A percentile compares a stretch with the other conserved stretches of the same genome.
These are phyloP conservation scores for Dictyostelium purpureum DNA, from an alignment of 78 protist species.

Conservation along the genomic window DNA sequence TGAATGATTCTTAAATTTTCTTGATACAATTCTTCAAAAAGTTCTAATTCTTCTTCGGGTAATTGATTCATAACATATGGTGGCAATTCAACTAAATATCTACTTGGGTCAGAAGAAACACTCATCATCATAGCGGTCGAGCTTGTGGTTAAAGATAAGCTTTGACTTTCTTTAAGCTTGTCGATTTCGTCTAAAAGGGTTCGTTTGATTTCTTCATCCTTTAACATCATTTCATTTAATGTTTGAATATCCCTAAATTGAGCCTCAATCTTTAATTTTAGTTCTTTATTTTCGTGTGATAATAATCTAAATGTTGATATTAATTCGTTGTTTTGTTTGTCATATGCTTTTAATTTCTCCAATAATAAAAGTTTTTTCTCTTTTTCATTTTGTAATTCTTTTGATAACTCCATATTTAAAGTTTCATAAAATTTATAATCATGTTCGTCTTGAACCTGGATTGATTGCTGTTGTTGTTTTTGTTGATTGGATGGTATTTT, in stretches of 20 bases:
- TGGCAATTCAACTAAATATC: slow-evolving; percentile 62
- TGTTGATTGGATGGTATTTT: not conserved
- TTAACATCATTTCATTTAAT: slow-evolving; percentile 34
- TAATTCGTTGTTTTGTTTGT: slow-evolving; percentile 21
- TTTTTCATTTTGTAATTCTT: slow-evolving; percentile 52
- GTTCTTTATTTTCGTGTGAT: not conserved
- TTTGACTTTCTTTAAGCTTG: slow-evolving; percentile 42
- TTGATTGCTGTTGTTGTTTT: not conserved
- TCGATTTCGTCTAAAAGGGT: slow-evolving; percentile 44
- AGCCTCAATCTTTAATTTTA: not conserved
- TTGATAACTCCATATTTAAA: slow-evolving; percentile 43
- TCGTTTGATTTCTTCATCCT: slow-evolving; percentile 22
- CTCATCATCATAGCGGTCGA: not conserved
- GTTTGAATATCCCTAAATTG: slow-evolving; percentile 21
- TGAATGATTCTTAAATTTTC: slow-evolving; percentile 37
- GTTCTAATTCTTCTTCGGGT: slow-evolving; percentile 61
- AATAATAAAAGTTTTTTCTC: slow-evolving; percentile 25
- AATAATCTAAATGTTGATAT: slow-evolving; percentile 7
- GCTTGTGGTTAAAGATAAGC: not conserved
- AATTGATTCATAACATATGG: slow-evolving; percentile 5
- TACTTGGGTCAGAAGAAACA: slow-evolving; percentile 40
- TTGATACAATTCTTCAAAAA: slow-evolving; percentile 58
- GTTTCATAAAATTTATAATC: slow-evolving; percentile 48
- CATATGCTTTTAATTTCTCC: slow-evolving; percentile 12
- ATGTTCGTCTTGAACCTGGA: not conserved